Evolutionary conservation across 306 rosid genomes (phyloP), one percentile per base, ranked within the genome.

Genomic region (Ammopiptanthus mongolicus): DNA sequence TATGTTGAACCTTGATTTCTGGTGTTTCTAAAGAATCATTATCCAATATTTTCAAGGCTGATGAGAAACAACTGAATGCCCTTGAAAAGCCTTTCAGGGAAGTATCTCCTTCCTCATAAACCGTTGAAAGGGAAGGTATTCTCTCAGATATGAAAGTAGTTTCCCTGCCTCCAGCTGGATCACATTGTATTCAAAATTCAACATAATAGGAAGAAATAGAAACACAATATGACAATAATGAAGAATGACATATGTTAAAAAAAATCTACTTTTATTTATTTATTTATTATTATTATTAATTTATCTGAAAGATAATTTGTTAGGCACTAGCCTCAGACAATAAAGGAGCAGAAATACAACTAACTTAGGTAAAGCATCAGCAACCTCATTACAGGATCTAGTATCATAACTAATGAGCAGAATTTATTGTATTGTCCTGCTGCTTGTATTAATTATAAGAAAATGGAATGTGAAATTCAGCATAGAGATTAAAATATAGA

Each of bases 141-240:
- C 90, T 86, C 18, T 83, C 66, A 0, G 80, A 73, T 76, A 48
- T 86, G 78, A 89, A 84, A 56, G 71, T 71, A 57, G 82, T 63
- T 72, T 86, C 96, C 81, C 84, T 87, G 78, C 91, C 89, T 78
- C 88, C 89, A 75, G 72, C 93, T 88, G 85, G 46, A 71, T 67
- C 82, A 80, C 33, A 67, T 74, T 65, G 51, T 0, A 56, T 61
- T 36, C 80, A 64, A 46, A 47, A 73, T 66, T 66, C 14, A 39
- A 75, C 66, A 34, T 1, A 31, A 39, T 21, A 46, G 8, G 2
- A 41, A 47, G 0, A 76, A 51, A 9, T 4, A 71, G 3, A 18
- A 76, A 59, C 33, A 71, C 56, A 48, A 11, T 2, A 29, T 41
- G 47, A 11, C 13, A 39, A 39, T 2, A 41, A 41, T 59, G 9